These are phyloP conservation scores for Rhexocercosporidium sp. DNA, from an alignment of 2,329 filamentous ascomycete species.

Conservation along the genomic window DNA sequence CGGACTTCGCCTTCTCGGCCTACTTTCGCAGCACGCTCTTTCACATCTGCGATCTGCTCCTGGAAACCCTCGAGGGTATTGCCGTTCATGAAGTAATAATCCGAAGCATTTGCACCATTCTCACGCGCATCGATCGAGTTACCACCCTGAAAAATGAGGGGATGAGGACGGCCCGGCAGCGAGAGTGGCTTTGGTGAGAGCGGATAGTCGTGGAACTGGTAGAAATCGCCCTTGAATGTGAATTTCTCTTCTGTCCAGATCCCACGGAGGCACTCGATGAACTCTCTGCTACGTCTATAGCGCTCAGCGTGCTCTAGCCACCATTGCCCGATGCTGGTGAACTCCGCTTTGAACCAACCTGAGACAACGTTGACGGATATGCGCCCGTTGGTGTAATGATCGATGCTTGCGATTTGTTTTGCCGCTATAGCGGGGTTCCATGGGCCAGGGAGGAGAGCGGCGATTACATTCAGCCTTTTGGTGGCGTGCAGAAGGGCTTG, in stretches of 20 bases:
- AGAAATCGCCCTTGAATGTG: slow-evolving; percentile 57
- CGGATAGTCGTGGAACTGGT: slow-evolving; percentile 56
- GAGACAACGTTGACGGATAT: slow-evolving; percentile 58
- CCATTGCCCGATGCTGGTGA: slow-evolving; percentile 57
- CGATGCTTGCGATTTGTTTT: slow-evolving; percentile 59
- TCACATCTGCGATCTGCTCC: slow-evolving; percentile 55
- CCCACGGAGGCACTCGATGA: slow-evolving; percentile 55
- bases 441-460: slow-evolving; percentile 54
- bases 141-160: slow-evolving; percentile 59
- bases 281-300: slow-evolving; percentile 55
- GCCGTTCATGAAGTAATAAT: slow-evolving; percentile 63
- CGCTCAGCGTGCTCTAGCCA: slow-evolving; percentile 59
- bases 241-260: slow-evolving; percentile 58
- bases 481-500: slow-evolving; percentile 55
- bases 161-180: slow-evolving; percentile 50
- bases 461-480: slow-evolving; percentile 55
- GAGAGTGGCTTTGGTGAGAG: slow-evolving; percentile 55
- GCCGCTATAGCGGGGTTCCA: slow-evolving; percentile 58
- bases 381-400: slow-evolving; percentile 56
- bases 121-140: slow-evolving; percentile 56
- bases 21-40: slow-evolving; percentile 50
- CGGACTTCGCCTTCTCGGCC: slow-evolving; percentile 51
- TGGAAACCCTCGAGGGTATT: slow-evolving; percentile 59
- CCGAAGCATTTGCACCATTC: slow-evolving; percentile 53
- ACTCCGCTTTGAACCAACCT: slow-evolving; percentile 60